Evolutionary conservation across 2,329 filamentous ascomycete species (phyloP), one percentile per base, ranked within the genome.

Genomic region (Drechslerella dactyloides): DNA sequence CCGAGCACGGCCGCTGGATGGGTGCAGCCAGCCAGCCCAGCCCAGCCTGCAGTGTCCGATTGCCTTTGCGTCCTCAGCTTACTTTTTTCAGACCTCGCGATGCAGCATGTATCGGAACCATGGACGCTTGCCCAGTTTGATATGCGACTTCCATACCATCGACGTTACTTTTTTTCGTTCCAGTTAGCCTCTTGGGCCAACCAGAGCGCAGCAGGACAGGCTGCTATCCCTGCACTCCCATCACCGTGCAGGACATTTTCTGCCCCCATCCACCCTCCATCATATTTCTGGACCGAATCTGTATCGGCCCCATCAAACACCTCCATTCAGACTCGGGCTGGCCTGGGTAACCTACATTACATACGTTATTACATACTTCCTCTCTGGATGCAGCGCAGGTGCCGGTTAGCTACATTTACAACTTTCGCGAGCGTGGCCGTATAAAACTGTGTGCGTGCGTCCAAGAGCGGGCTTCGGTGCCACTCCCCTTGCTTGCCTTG

Each of bases 161-260:
- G 59, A 64, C 21, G 55, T 63, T 70, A 64, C 66, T 70, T 70
- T 51, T 51, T 51, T 69, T 58, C 59, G 66, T 64, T 70, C 66
- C 59, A 70, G 66, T 64, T 70, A 70, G 66, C 66, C 59, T 70
- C 54, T 70, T 70, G 59, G 50, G 56, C 66, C 66, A 70, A 70
- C 66, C 66, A 70, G 59, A 70, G 58, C 30, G 40, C 58, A 48
- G 66, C 54, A 53, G 59, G 54, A 59, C 59, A 46, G 60, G 40
- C 56, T 54, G 44, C 63, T 33, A 64, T 64, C 66, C 66, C 59
- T 64, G 65, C 48, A 58, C 46, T 40, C 66, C 17, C 66, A 70
- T 70, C 66, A 70, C 66, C 30, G 59, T 64, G 59, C 59, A 70
- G 66, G 52, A 60, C 54, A 70, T 64, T 51, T 64, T 52, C 59